Percentiles rank a stretch among this genome's conserved stretches.
These are phyloP conservation scores for Eutypa lata DNA, from an alignment of 2,329 filamentous ascomycete species.

Conservation along the genomic window DNA sequence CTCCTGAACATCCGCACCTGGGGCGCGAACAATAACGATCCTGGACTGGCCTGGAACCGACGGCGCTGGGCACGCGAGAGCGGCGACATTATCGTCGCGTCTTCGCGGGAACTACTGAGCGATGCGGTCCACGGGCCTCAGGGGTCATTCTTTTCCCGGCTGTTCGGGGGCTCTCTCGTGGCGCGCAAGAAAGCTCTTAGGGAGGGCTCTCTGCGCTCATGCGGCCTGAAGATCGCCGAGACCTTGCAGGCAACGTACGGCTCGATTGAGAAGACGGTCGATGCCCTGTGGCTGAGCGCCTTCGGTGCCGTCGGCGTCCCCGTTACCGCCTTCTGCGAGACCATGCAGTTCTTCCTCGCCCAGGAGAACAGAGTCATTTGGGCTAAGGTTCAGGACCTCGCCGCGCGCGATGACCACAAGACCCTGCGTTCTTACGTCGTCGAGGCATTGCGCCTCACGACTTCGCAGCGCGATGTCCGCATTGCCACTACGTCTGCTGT, in stretches of 20 bases:
- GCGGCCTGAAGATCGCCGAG: constrained; percentile 35
- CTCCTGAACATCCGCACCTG: constrained; percentile 43
- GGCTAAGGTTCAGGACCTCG: constrained; percentile 39
- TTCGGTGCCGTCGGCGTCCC: constrained; percentile 39
- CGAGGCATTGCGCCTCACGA: constrained; percentile 40
- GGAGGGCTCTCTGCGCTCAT: constrained; percentile 35
- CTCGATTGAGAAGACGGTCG: constrained; percentile 31
- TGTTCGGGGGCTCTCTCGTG: constrained; percentile 26
- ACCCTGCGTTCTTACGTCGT: constrained; percentile 34
- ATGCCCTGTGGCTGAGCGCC: constrained; percentile 36
- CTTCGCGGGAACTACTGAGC: constrained; percentile 37
- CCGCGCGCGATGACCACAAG: constrained; percentile 31
- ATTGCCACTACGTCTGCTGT: constrained; percentile 30
- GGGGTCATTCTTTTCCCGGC: constrained; percentile 1
- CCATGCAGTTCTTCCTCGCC: constrained; percentile 39
- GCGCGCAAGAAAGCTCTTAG: constrained; percentile 27
- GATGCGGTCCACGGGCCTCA: constrained; percentile 28
- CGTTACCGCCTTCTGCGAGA: constrained; percentile 41
- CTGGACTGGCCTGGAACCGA: constrained; percentile 43
- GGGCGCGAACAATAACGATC: constrained; percentile 46
- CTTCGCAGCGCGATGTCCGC: constrained; percentile 36
- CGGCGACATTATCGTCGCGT: constrained; percentile 32
- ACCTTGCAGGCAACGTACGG: constrained; percentile 31
- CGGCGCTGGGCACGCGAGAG: constrained; percentile 40
- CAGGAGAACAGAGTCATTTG: constrained; percentile 39